Base-by-base conservation (phyloP, 805 yeast species). In the Barnettozyma sucrosica region DNA sequence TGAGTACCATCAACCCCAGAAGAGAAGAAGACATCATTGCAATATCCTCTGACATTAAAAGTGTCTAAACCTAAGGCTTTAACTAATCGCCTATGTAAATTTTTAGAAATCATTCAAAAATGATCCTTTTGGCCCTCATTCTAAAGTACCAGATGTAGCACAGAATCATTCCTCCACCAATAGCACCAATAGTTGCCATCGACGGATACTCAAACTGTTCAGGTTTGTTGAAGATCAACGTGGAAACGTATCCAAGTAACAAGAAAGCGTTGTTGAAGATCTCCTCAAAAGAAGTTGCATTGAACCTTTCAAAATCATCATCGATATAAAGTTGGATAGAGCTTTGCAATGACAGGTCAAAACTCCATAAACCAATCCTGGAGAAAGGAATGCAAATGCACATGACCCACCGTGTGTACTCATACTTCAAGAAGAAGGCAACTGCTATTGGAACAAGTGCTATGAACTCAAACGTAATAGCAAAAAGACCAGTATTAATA, bases 341-440 rank as follows among this genome's bases (percentile, higher is more conserved):
- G 21, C 62, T 55, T 49, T 68, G 71, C 1, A 65, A 56, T 24
- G 69, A 55, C 26, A 69, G 53, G 46, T 68, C 72, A 53, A 66
- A 68, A 21, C 74, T 71, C 74, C 74, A 70, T 10, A 70, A 54
- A 1, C 74, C 74, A 20, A 69, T 47, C 14, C 74, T 55, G 18
- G 68, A 61, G n/a, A 67, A 41, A 6, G 64, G 64, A 23, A 58
- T 51, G 45, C 58, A 57, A 32, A 57, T 16, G 47, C 55, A 54
- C 42, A 57, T 51, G 14, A 58, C 34, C 58, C 56, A 56, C 23
- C 53, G 55, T 1, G 57, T 49, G 19, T 47, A 33, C 9, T 43
- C 44, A 34, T 42, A 51, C 7, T 43, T 33, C 21, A 48, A 23
- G 4, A 42, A 19, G 36, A 61, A 58, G 2, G 58, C 52, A 26